These are phyloP conservation scores for Ophiostoma sp. DNA, from an alignment of 2,329 filamentous ascomycete genomes.

Conservation along the genomic window DNA sequence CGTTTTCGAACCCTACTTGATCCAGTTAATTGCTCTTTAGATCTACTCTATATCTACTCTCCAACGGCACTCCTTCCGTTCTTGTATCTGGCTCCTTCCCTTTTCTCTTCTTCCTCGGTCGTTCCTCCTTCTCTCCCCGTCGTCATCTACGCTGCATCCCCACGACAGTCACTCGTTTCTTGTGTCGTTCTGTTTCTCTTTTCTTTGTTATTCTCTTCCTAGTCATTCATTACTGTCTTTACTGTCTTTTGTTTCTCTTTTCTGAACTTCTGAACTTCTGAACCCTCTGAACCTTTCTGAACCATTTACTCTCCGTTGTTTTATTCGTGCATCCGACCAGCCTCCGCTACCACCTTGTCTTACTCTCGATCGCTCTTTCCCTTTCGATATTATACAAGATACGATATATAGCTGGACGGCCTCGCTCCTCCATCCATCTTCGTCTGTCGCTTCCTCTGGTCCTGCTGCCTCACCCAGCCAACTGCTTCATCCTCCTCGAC, in stretches of 20 bases:
- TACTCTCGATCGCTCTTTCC: not conserved
- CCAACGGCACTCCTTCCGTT: not conserved
- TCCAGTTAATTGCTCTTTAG: not conserved
- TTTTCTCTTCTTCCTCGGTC: conserved; percentile 2
- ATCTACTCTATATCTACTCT: not conserved
- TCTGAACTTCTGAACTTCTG: not conserved
- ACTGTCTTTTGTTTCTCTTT: not conserved
- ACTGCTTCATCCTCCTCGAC: not conserved
- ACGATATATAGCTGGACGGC: not conserved
- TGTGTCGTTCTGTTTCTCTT: not conserved
- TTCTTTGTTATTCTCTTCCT: not conserved
- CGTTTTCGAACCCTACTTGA: not conserved
- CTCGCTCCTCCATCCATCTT: not conserved
- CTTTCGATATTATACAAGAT: not conserved
- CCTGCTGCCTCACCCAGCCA: not conserved
- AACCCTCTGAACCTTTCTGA: not conserved
- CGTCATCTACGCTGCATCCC: not conserved
- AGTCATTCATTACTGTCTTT: not conserved
- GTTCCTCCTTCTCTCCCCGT: not conserved
- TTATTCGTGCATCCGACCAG: not conserved
- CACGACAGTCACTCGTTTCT: conserved; percentile 11
- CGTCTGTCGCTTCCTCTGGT: not conserved
- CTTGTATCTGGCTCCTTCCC: not conserved
- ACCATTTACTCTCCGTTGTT: too few species aligned
- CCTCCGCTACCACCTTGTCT: conserved; percentile 1